These are phyloP conservation scores for Candida odintsovae DNA, from an alignment of 805 yeast species.

Conservation along the genomic window DNA sequence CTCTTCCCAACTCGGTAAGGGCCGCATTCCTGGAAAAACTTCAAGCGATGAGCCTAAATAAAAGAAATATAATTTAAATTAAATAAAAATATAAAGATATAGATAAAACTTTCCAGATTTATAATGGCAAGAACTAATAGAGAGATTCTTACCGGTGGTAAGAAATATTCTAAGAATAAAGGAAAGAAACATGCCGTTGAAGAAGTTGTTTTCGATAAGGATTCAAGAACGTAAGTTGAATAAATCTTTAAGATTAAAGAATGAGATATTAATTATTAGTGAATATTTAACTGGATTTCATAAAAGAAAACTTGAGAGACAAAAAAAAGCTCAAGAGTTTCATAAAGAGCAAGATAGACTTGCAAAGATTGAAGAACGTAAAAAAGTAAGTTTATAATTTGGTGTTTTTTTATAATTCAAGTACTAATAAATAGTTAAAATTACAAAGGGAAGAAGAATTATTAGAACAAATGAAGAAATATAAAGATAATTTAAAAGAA, in stretches of 20 bases:
- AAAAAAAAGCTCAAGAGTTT: slow-evolving; percentile 75
- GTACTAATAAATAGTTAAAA: slow-evolving; percentile 27
- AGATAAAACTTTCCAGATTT: no score
- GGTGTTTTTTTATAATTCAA: no score
- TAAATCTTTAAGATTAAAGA: neutral
- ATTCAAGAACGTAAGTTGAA: slow-evolving; percentile 45
- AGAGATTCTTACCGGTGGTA: slow-evolving; percentile 85
- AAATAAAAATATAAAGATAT: no score
- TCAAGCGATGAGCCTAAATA: neutral
- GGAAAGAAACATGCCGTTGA: slow-evolving; percentile 63
- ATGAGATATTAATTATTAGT: slow-evolving; percentile 11
- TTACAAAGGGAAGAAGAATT: slow-evolving; percentile 66
- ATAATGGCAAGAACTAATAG: slow-evolving; percentile 45
- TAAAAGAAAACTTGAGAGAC: slow-evolving; percentile 83
- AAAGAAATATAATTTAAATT: neutral
- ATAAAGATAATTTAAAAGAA: slow-evolving; percentile 40
- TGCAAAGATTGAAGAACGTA: slow-evolving; percentile 71
- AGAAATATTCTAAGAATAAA: slow-evolving; percentile 67
- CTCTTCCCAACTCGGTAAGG: no score
- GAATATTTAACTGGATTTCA: slow-evolving; percentile 94
- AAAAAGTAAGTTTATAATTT: slow-evolving; percentile 24
- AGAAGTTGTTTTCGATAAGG: slow-evolving; percentile 81
- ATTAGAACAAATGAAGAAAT: slow-evolving; percentile 54
- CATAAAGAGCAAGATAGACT: slow-evolving; percentile 73
- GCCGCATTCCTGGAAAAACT: neutral